Evolutionary conservation across 1,284 basidiomycete species (phyloP), one percentile per base, ranked within the genome.

Genomic region (Athelia psychrophila): DNA sequence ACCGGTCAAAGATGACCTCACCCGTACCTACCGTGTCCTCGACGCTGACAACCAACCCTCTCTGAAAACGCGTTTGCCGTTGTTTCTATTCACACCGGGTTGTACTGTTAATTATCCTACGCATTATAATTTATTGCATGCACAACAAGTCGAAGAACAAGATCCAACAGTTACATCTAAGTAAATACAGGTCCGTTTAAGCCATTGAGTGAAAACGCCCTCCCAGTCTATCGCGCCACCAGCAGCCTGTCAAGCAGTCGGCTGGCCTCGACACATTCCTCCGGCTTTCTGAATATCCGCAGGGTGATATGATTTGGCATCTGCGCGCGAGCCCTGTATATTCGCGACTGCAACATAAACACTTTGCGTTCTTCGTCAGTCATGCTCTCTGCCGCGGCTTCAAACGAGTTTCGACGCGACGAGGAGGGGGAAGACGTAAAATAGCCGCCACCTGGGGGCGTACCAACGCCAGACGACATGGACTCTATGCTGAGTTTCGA

Each of bases 271-370:
- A 79, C 71, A 59, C 88, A 90, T 57, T 91, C 86, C 54, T 62
- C 66, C 6, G 88, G 84, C 36, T 80, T 65, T 57, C 79, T 74
- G 61, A 91, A 91, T 19, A 91, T 65, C 45, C 86, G 75, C 62
- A 91, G 65, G 15, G 72, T 67, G 10, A 88, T 72, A 53, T 79
- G 69, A 24, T 64, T 60, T 13, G 85, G 83, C 55, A 87, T 77
- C 58, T 73, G 65, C 49, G 70, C 69, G 50, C 85, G 70, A 20
- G 86, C 86, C 51, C 70, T 71, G 66, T 80, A 81, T 49, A 90
- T 75, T 35, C 88, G 69, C 56, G 66, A 66, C 68, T 88, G 85
- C 55, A 91, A 59, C 23, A 83, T 80, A 48, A 66, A 60, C 53
- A 79, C 70, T 64, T 70, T 78, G 67, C 70, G 79, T 62, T 86